Percentiles rank a stretch among this genome's conserved stretches.
These are phyloP conservation scores for Artemisia tridentata DNA, from an alignment of 129 eudicot species.

Conservation along the genomic window DNA sequence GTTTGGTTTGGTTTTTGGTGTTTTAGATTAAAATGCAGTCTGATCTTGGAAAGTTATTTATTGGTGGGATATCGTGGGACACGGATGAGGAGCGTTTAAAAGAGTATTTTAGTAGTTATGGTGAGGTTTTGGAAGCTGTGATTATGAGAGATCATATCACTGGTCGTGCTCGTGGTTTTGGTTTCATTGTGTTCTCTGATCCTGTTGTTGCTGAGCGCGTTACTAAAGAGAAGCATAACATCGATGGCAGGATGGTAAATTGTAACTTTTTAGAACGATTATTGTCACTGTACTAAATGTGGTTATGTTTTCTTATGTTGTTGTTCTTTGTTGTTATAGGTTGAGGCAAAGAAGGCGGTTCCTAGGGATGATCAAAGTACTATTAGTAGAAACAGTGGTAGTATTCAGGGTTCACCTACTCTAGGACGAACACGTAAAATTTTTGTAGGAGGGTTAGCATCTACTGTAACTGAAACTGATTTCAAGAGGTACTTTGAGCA, in stretches of 20 bases:
- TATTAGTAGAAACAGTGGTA: conserved; percentile 47
- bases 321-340: conserved; percentile 27
- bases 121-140: conserved; percentile 58
- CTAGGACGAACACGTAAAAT: conserved; percentile 49
- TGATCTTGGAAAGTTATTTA: conserved; percentile 58
- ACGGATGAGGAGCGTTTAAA: conserved; percentile 59
- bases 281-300: not conserved
- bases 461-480: conserved; percentile 57
- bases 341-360: conserved; percentile 64
- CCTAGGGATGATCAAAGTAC: conserved; percentile 55
- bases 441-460: conserved; percentile 66
- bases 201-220: conserved; percentile 52
- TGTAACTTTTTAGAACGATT: not conserved
- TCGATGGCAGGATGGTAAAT: conserved; percentile 64
- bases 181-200: conserved; percentile 59
- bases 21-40: conserved; percentile 46
- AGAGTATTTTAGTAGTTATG: conserved; percentile 52
- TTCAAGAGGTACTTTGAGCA: conserved; percentile 59
- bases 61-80: conserved; percentile 77
- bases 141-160: conserved; percentile 64
- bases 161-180: conserved; percentile 67
- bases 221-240: conserved; percentile 52
- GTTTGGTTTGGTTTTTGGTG: conserved; percentile 11
- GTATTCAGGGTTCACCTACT: conserved; percentile 52
- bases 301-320: not conserved